A percentile compares a stretch with the other conserved stretches of the same genome.
phyloP scores from a whole-genome alignment of 1,284 basidiomycete species.

The Ganoderma resinaceum region DNA sequence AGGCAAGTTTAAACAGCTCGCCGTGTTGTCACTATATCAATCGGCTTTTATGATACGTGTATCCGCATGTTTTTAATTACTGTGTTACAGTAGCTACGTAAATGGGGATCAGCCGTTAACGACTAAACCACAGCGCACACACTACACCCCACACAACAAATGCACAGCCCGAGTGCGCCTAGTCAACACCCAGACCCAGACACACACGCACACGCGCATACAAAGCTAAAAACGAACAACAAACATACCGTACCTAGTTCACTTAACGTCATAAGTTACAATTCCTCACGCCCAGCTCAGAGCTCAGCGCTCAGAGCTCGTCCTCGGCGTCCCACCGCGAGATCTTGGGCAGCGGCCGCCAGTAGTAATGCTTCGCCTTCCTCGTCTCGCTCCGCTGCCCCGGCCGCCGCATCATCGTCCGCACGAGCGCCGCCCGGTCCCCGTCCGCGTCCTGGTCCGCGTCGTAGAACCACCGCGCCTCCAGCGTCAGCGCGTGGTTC shows the following conservation, averaged over 20 bases:
- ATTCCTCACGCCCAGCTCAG: background rate
- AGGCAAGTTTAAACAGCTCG: too few species aligned
- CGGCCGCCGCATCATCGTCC: conserved; percentile 75
- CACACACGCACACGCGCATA: background rate
- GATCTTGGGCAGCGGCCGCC: conserved; percentile 55
- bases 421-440: conserved; percentile 69
- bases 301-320: conserved; percentile 30
- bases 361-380: conserved; percentile 85
- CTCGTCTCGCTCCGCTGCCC: conserved; percentile 77
- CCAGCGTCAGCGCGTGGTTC: conserved; percentile 57
- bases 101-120: background rate
- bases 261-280: conserved; percentile 12
- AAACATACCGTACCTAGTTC: background rate
- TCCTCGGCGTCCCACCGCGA: conserved; percentile 44
- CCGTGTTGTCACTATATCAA: too few species aligned
- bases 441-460: conserved; percentile 72
- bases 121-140: background rate
- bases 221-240: background rate
- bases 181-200: background rate
- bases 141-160: background rate
- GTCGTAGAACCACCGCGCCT: conserved; percentile 80
- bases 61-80: too few species aligned
- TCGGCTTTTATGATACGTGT: too few species aligned
- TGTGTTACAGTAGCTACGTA: background rate
- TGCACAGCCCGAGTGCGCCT: background rate